Base-by-base conservation (phyloP, 2,329 filamentous ascomycete species). In the Pleomassaria siparia region DNA sequence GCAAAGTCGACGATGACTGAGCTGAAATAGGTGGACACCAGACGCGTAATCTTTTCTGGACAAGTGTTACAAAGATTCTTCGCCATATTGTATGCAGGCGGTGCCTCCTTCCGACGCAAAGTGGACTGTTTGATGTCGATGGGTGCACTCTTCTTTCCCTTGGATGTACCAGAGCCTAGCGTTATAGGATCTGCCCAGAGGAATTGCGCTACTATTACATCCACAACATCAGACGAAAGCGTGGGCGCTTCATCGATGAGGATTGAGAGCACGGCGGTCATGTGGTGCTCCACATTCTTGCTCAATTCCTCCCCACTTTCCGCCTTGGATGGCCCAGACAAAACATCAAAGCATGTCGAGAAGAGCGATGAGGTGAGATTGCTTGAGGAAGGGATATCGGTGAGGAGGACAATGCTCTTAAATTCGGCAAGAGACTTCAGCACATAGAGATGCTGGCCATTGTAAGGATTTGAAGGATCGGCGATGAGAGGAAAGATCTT, bases 1-100 rank as follows among this genome's bases (percentile, higher is more conserved):
- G 82, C 29, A 85, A 91, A 88, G 64, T 96, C 91, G 52, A 97
- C 85, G 48, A 99, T 95, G 43, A 97, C 91, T 47, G 95, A 91
- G 71, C 91, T 95, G 69, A 99, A 99, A 70, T 97, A 99, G 64
- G 95, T 91, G 57, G 90, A 92, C 46, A 97, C 87, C 58, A 95
- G 90, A 52, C 91, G 87, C 1, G 90, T 87, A 92, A 99, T 96
- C 72, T 95, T 95, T 59, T 96, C 92, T 1, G 89, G 84, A 58
- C 86, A 95, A 15, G 82, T 82, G 62, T 91, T 94, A 75, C 94
- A 99, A 36, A 99, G 86, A 2, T 88, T 89, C 72, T 95, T 95
- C 18, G 94, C 92, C 88, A 97, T 95, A 65, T 94, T 87, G 74
- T 99, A 99, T 1, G 94, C 91, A 13, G 91, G 84, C 1, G 94